Conservation (phyloP, 148 eudicot species). For the Cornus suecica region DNA sequence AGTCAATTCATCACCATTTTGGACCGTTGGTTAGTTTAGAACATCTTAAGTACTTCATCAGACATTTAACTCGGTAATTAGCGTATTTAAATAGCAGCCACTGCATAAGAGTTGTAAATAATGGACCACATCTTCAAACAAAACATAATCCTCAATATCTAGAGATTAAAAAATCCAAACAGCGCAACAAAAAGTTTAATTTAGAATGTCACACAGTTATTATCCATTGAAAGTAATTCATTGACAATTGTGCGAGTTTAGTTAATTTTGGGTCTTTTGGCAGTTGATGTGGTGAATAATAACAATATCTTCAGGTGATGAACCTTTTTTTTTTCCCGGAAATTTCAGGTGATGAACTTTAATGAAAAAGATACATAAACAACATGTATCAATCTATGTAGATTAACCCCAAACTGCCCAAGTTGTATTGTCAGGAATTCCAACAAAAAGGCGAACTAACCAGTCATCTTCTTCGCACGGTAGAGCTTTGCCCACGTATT, state of each 20-base stretch:
- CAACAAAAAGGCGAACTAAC: background rate
- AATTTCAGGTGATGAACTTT: no score
- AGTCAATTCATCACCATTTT: background rate
- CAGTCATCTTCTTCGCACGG: conserved; percentile 64
- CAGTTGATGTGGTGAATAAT: background rate
- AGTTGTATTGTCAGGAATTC: background rate
- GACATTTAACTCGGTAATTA: no score
- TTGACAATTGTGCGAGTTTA: background rate
- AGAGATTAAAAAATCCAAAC: background rate
- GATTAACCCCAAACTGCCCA: background rate
- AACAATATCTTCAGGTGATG: background rate
- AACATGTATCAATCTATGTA: background rate
- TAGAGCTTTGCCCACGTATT: conserved; percentile 41
- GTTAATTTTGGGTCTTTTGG: background rate
- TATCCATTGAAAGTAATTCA: background rate
- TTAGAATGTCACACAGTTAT: no score
- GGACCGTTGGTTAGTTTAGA: background rate
- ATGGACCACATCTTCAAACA: background rate
- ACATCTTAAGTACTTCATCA: no score
- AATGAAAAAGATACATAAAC: no score
- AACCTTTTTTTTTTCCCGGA: no score
- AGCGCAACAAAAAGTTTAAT: background rate
- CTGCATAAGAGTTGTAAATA: background rate
- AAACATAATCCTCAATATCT: background rate
- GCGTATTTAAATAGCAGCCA: no score